These are phyloP conservation scores for Mrakiaceae sp. DNA, from an alignment of 1,284 basidiomycete species.

Conservation along the genomic window DNA sequence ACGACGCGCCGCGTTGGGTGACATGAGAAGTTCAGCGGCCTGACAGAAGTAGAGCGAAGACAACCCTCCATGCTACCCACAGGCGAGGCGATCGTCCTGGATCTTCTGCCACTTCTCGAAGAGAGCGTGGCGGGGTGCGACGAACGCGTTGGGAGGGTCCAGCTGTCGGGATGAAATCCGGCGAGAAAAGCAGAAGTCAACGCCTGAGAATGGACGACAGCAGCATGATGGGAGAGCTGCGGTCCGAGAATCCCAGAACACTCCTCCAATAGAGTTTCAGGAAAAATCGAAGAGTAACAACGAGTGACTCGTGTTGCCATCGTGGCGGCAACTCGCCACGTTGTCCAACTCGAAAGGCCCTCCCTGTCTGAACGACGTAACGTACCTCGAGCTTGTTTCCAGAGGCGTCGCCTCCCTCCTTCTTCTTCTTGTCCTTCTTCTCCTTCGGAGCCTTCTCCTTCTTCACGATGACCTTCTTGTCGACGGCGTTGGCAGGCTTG, in stretches of 20 bases:
- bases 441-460: constrained; percentile 24
- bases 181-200: too few species aligned
- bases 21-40: too few species aligned
- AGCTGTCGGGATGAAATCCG: constrained; percentile 2
- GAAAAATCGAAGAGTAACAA: too few species aligned
- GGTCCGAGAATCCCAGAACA: too few species aligned
- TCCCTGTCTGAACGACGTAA: not conserved
- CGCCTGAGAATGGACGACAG: too few species aligned
- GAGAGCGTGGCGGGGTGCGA: constrained; percentile 10
- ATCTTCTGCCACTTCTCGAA: constrained; percentile 18
- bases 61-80: not conserved
- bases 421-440: constrained; percentile 33
- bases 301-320: too few species aligned
- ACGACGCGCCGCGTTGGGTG: not conserved
- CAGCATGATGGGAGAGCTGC: too few species aligned
- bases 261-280: too few species aligned
- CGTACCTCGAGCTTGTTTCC: constrained; percentile 21
- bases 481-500: constrained; percentile 9
- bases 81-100: constrained; percentile 10
- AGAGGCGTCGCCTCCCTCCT: constrained; percentile 13
- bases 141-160: constrained; percentile 16
- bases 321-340: too few species aligned
- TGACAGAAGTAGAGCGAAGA: not conserved
- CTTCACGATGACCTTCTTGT: constrained; percentile 9
- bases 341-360: not conserved